phyloP scores from a whole-genome alignment of 2,329 filamentous ascomycete species.

The Aureobasidium sp. region DNA sequence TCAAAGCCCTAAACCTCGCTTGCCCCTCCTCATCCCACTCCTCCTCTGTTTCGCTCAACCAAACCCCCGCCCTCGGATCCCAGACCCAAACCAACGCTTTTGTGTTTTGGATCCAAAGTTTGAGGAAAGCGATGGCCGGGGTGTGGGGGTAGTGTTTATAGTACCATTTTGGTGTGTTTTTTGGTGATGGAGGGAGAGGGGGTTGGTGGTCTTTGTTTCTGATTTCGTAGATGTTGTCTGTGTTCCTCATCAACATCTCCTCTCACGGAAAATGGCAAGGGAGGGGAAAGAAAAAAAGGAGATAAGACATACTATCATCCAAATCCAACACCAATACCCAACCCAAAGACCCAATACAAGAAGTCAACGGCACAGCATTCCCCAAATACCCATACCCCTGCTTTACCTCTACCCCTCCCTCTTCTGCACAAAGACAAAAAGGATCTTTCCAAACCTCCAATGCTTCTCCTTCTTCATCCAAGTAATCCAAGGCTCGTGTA shows the following conservation, averaged over 20 bases:
- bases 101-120: neutral
- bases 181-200: neutral
- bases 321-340: neutral
- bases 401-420: neutral
- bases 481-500: neutral
- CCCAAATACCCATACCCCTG: neutral
- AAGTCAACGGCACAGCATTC: neutral
- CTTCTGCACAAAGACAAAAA: neutral
- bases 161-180: neutral
- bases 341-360: neutral
- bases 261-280: neutral
- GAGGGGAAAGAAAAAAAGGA: neutral
- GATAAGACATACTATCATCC: neutral
- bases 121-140: neutral
- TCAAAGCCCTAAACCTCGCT: neutral
- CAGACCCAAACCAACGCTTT: neutral
- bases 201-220: neutral
- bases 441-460: neutral
- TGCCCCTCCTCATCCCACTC: neutral
- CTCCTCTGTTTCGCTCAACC: neutral
- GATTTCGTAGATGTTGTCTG: neutral
- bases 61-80: neutral
- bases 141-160: neutral
- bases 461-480: neutral
- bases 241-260: neutral